Evolutionary conservation across 73 alveolate species (phyloP).

Genomic region (Paramecium caudatum): DNA sequence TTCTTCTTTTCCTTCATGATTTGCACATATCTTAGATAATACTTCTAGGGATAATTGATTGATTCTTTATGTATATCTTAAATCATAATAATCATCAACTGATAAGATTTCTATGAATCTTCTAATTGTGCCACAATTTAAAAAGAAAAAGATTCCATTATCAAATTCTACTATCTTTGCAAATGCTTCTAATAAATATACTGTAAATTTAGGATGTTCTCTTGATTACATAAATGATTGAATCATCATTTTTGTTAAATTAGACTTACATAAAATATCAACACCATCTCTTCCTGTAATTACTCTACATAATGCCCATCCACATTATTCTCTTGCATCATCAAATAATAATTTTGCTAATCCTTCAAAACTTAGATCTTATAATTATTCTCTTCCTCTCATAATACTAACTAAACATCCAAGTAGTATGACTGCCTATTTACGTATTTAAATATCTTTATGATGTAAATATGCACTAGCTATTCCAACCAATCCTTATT

Average conservation of each 20-base stretch:
- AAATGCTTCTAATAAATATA: constrained; percentile 71
- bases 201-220: constrained; percentile 64
- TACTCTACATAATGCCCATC: constrained; percentile 78
- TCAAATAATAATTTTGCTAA: constrained; percentile 72
- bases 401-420: constrained; percentile 71
- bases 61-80: constrained; percentile 69
- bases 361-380: constrained; percentile 71
- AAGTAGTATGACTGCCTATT: constrained; percentile 70
- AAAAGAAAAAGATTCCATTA: constrained; percentile 71
- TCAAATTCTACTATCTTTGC: constrained; percentile 71
- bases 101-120: constrained; percentile 68
- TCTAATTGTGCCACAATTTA: constrained; percentile 67
- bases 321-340: constrained; percentile 74
- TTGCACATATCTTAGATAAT: constrained; percentile 70
- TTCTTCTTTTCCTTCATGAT: constrained; percentile 74
- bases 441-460: constrained; percentile 64
- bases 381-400: constrained; percentile 74
- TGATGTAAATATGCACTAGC: constrained; percentile 77
- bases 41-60: constrained; percentile 69
- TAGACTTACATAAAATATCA: constrained; percentile 68
- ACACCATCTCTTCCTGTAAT: constrained; percentile 78
- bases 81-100: constrained; percentile 65
- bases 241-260: constrained; percentile 69
- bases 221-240: constrained; percentile 69
- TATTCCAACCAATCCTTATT: constrained; percentile 65